Evolutionary conservation across 441 rosid genomes (phyloP).

Genomic region (Corymbia calophylla): DNA sequence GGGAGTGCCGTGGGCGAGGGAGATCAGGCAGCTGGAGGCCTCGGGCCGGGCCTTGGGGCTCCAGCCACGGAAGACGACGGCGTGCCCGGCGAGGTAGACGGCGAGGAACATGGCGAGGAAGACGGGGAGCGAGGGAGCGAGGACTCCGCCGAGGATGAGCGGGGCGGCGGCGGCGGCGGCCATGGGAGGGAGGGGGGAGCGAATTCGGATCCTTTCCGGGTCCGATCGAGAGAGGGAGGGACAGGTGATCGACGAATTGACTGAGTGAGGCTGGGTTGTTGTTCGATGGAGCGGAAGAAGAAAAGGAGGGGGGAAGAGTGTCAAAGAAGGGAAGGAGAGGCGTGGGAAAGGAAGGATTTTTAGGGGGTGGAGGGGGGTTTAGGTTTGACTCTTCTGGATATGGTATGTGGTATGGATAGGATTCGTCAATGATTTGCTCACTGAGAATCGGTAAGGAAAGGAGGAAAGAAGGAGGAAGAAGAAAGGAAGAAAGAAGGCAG

Average conservation of each 20-base stretch:
- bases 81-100: conserved; percentile 46
- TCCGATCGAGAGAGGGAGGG: neutral
- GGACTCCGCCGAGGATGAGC: neutral
- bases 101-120: conserved; percentile 51
- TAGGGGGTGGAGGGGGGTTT: neutral
- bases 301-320: neutral
- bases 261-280: neutral
- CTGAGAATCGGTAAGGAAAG: neutral
- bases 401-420: neutral
- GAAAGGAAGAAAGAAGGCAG: neutral
- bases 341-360: neutral
- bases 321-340: neutral
- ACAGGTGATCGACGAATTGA: neutral
- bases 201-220: neutral
- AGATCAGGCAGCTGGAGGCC: conserved; percentile 79
- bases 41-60: conserved; percentile 51
- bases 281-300: neutral
- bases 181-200: neutral
- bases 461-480: neutral
- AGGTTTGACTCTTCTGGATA: neutral
- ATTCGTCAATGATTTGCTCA: neutral
- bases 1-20: conserved; percentile 71
- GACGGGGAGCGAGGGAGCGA: conserved; percentile 24
- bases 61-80: conserved; percentile 61
- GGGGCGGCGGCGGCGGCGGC: neutral